Conservation (phyloP, 2,329 filamentous ascomycete genomes). For the Ampelomyces quisqualis region DNA sequence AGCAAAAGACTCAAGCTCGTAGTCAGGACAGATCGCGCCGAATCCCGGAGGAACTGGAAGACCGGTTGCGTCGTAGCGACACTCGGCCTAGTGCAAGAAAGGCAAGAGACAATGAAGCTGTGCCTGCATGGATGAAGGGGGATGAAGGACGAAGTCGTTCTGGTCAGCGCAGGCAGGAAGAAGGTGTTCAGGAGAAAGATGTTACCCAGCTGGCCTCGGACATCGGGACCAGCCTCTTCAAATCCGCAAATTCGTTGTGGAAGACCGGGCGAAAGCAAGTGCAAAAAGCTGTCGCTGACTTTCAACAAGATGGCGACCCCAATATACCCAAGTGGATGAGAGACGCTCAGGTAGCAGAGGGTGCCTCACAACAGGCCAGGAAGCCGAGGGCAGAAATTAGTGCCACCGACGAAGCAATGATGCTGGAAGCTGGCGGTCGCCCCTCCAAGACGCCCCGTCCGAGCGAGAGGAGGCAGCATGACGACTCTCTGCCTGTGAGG, state of each 20-base stretch:
- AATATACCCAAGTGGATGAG: slow-evolving; percentile 96
- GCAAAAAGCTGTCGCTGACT: slow-evolving; percentile 87
- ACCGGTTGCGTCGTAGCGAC: slow-evolving; percentile 26
- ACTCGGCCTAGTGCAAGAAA: slow-evolving; percentile 35
- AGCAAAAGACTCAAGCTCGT: slow-evolving; percentile 60
- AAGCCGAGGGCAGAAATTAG: slow-evolving; percentile 22
- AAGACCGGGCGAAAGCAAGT: slow-evolving; percentile 91
- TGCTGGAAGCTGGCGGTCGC: slow-evolving; percentile 71
- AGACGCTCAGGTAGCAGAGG: slow-evolving; percentile 56
- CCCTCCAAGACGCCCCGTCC: slow-evolving; percentile 47
- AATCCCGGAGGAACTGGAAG: slow-evolving; percentile 28
- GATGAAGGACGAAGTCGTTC: slow-evolving; percentile 55
- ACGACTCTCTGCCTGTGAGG: slow-evolving; percentile 24
- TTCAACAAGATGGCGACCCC: slow-evolving; percentile 70
- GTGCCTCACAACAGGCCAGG: slow-evolving; percentile 25
- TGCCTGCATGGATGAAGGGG: slow-evolving; percentile 65
- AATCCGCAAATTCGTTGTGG: slow-evolving; percentile 93
- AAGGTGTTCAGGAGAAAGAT: slow-evolving; percentile 64
- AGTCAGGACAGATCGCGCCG: slow-evolving; percentile 28
- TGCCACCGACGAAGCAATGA: slow-evolving; percentile 63
- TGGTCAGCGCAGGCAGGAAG: slow-evolving; percentile 53
- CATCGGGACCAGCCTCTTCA: slow-evolving; percentile 80
- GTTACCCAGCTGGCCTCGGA: slow-evolving; percentile 78
- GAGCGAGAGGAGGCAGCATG: slow-evolving; percentile 24
- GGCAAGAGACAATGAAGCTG: slow-evolving; percentile 35